A percentile compares a stretch with the other conserved stretches of the same genome.
Evolutionary conservation across 768 basidiomycete species (phyloP).

Genomic region (Boletellus sp.): DNA sequence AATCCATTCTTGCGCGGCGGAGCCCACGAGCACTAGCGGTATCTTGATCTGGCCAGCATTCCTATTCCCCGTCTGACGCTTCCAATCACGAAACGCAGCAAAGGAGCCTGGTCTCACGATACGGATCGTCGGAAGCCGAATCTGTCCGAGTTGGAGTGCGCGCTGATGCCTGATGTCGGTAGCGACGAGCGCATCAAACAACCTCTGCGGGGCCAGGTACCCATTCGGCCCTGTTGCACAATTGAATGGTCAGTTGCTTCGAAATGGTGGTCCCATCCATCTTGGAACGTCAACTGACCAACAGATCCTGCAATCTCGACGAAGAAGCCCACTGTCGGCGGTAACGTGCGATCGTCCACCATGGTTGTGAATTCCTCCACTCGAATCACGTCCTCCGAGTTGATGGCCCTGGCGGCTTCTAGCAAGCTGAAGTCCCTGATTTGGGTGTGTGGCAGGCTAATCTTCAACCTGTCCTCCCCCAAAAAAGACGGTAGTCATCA

Average conservation of each 20-base stretch:
- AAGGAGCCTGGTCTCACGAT: conserved; percentile 20
- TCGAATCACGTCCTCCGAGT: background rate
- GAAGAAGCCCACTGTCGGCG: conserved; percentile 11
- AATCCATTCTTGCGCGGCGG: conserved; percentile 14
- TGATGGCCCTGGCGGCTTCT: background rate
- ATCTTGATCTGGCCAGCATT: conserved; percentile 15
- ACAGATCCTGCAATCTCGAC: conserved; percentile 9
- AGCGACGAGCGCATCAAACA: conserved; percentile 8
- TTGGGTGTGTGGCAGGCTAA: conserved; percentile 4
- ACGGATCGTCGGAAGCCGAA: conserved; percentile 19
- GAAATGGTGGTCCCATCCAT: background rate
- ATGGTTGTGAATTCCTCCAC: conserved; percentile 16
- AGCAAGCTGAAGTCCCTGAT: conserved; percentile 13
- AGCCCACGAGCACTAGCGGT: conserved; percentile 7
- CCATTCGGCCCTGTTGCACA: conserved; percentile 4
- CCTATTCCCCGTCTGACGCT: background rate
- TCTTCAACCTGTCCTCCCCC: background rate
- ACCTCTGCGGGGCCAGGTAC: background rate
- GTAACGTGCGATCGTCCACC: conserved; percentile 11
- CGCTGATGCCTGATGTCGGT: background rate
- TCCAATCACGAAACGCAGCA: conserved; percentile 16
- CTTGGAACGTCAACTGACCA: conserved; percentile 2
- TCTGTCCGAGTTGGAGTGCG: background rate
- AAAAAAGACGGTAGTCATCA: background rate
- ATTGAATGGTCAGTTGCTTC: background rate